Evolutionary conservation across 78 protist genomes (phyloP).

Genomic region (Dictyostelium capitatum): DNA sequence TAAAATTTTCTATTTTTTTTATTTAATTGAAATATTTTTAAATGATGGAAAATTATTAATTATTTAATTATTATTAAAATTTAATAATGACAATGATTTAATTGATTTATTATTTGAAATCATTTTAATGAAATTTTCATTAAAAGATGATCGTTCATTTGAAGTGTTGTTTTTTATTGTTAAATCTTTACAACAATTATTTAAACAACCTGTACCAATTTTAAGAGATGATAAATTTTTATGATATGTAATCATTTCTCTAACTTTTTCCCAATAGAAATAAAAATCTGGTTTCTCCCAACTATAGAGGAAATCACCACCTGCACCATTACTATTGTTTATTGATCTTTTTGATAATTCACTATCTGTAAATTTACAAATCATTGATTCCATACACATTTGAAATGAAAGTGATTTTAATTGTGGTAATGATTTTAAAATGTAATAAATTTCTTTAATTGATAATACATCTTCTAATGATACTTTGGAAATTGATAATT

Average conservation of each 20-base stretch:
- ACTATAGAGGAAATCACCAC: not conserved
- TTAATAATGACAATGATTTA: conserved; percentile 11
- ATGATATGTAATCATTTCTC: not conserved
- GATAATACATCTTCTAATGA: not conserved
- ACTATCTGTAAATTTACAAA: not conserved
- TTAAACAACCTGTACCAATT: conserved; percentile 3
- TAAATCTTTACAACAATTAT: conserved; percentile 10
- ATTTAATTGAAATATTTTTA: not conserved
- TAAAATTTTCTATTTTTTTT: not conserved
- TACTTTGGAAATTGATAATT: conserved; percentile 12
- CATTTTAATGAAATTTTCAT: not conserved
- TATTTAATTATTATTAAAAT: conserved; percentile 13
- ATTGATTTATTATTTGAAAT: not conserved
- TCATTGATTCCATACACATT: not conserved
- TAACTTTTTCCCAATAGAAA: not conserved
- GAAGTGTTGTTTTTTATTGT: not conserved
- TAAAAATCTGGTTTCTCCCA: conserved; percentile 14
- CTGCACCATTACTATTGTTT: no score
- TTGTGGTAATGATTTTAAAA: not conserved
- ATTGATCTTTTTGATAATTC: not conserved
- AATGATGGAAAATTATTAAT: not conserved
- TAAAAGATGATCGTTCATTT: not conserved
- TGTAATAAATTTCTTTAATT: conserved; percentile 3
- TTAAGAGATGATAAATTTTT: not conserved
- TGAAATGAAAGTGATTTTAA: not conserved